These are phyloP conservation scores for Rhododendron ovatum DNA, from an alignment of 148 eudicot species.

Conservation along the genomic window DNA sequence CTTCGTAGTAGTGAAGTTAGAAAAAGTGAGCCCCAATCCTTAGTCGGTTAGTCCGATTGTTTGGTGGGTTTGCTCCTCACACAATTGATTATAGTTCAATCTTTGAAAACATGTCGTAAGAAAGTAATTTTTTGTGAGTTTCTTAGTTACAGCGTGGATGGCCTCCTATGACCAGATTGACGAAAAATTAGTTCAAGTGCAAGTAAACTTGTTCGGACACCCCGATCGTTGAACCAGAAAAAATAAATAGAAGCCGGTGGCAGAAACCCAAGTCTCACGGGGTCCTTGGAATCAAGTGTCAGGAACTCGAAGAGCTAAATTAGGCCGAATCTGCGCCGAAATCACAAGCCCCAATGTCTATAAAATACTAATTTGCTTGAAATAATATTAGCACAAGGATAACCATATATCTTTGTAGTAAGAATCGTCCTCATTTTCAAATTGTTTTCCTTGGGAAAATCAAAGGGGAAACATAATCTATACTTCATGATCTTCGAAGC, in stretches of 20 bases:
- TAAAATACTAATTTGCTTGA: not conserved
- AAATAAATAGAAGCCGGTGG: not conserved
- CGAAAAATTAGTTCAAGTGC: not conserved
- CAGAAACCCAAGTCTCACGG: not conserved
- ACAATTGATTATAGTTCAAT: too few relatives aligned
- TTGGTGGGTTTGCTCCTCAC: not conserved
- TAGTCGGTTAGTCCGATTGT: too few relatives aligned
- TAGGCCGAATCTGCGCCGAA: conserved; percentile 1
- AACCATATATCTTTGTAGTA: not conserved
- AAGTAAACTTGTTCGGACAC: too few relatives aligned
- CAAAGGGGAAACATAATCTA: not conserved
- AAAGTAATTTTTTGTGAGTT: not conserved
- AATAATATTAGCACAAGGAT: not conserved
- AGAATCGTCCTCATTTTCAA: not conserved
- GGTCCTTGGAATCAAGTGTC: not conserved
- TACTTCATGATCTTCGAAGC: not conserved
- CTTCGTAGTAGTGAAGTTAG: not conserved
- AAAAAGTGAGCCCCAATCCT: too few relatives aligned
- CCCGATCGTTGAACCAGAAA: not conserved
- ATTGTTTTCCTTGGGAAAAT: not conserved
- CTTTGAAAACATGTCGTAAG: too few relatives aligned
- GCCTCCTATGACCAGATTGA: accelerated
- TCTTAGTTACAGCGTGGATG: not conserved
- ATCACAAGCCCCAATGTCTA: not conserved
- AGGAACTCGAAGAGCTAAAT: not conserved